phyloP scores from a whole-genome alignment of 495 filamentous ascomycete genomes.

The Penicillium pulvis region DNA sequence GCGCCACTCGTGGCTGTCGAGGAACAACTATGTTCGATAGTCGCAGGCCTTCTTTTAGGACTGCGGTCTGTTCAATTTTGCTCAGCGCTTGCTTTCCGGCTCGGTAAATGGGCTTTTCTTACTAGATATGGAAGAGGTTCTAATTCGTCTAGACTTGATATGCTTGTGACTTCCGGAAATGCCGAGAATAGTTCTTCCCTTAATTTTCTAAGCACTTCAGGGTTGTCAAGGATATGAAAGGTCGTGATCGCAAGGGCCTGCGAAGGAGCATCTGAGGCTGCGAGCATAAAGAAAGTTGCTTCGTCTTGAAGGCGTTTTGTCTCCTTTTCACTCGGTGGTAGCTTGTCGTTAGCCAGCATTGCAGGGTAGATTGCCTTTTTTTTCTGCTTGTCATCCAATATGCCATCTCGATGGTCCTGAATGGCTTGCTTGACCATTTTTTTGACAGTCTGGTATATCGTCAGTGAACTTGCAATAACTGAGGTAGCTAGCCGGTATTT shows the following conservation, averaged over 20 bases:
- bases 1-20: conserved; percentile 44
- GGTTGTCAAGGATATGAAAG: conserved; percentile 30
- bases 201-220: conserved; percentile 19
- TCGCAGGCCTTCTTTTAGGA: conserved; percentile 58
- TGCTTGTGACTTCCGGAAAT: conserved; percentile 11
- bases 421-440: not conserved
- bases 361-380: conserved; percentile 16
- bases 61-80: conserved; percentile 40
- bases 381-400: not conserved
- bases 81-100: too few species aligned
- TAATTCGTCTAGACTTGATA: conserved; percentile 20
- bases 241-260: conserved; percentile 27
- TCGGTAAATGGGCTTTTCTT: not conserved
- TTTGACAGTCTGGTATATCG: not conserved
- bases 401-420: not conserved
- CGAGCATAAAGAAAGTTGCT: conserved; percentile 37
- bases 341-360: conserved; percentile 12
- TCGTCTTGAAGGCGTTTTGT: conserved; percentile 38
- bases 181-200: conserved; percentile 27
- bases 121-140: conserved; percentile 42
- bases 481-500: too few species aligned
- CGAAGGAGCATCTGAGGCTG: conserved; percentile 34
- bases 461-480: not conserved
- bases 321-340: conserved; percentile 32
- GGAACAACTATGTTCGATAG: conserved; percentile 43